Conservation (phyloP, 2,329 filamentous ascomycete species). For the Aureobasidium subglaciale region DNA sequence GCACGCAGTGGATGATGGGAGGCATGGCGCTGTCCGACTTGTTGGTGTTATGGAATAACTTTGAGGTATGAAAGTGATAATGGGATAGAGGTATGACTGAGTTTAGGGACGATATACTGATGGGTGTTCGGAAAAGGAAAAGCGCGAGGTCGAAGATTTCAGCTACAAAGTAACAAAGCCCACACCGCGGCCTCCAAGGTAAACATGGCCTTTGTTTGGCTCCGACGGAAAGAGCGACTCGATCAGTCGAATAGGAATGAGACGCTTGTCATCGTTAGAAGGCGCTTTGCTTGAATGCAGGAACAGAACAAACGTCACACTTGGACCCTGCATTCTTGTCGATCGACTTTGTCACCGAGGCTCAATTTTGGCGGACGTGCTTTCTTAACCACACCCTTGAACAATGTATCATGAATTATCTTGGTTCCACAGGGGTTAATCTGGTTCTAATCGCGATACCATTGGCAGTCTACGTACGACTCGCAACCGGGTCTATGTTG, state of each 20-base stretch:
- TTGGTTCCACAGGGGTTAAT: not conserved
- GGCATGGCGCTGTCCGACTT: not conserved
- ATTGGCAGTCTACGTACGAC: too few relatives aligned
- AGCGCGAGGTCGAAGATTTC: not conserved
- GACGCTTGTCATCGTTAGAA: not conserved
- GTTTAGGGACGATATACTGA: not conserved
- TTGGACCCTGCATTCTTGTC: conserved; percentile 1
- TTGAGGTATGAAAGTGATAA: not conserved
- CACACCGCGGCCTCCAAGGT: not conserved
- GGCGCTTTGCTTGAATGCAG: not conserved
- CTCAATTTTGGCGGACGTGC: too few relatives aligned
- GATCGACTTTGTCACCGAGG: not conserved
- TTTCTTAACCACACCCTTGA: not conserved
- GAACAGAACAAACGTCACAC: conserved; percentile 1
- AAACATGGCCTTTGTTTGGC: not conserved
- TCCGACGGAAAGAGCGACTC: not conserved
- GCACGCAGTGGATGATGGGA: conserved; percentile 55
- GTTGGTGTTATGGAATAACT: not conserved
- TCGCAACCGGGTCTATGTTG: too few relatives aligned
- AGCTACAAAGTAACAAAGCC: not conserved
- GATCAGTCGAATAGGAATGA: conserved; percentile 2
- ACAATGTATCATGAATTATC: not conserved
- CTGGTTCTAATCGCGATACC: not conserved
- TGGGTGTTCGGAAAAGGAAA: not conserved
- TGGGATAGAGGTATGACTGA: not conserved